Conservation (phyloP, 352 stramenopile genomes). For the Aphanomyces euteiches region DNA sequence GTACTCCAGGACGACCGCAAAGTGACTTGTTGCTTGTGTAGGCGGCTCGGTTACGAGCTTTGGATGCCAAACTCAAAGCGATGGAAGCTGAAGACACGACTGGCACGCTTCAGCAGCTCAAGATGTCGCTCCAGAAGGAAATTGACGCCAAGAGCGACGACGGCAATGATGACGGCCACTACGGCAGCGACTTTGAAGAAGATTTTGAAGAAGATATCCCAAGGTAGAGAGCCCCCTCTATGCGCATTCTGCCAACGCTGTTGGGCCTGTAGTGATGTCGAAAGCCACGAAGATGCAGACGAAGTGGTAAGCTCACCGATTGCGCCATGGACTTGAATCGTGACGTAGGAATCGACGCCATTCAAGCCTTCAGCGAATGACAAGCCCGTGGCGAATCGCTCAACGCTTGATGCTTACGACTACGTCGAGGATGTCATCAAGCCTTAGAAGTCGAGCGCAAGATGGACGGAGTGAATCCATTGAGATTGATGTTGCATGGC, state of each 20-base stretch:
- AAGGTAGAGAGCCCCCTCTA: constrained; percentile 47
- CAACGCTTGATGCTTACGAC: constrained; percentile 78
- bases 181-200: constrained; percentile 82
- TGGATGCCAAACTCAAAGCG: constrained; percentile 75
- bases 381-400: constrained; percentile 48
- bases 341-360: neutral
- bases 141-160: constrained; percentile 42
- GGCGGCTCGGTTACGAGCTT: constrained; percentile 49
- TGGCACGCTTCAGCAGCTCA: constrained; percentile 70
- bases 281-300: constrained; percentile 10
- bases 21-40: constrained; percentile 31
- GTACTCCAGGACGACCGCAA: neutral
- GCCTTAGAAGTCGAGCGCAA: constrained; percentile 18
- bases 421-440: constrained; percentile 74
- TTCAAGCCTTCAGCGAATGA: constrained; percentile 34
- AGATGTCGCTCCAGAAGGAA: constrained; percentile 57
- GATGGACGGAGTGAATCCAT: neutral
- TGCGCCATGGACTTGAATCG: neutral
- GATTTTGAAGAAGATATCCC: constrained; percentile 50
- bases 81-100: constrained; percentile 84
- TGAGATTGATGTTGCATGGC: neutral
- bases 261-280: constrained; percentile 43
- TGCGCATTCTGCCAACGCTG: constrained; percentile 11
- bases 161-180: constrained; percentile 45
- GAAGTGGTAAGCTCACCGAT: neutral